Percentiles rank a stretch among this genome's conserved stretches.
Evolutionary conservation across 1,139 yeast species (phyloP).

Genomic region (Schizosaccharomyces versatilis): DNA sequence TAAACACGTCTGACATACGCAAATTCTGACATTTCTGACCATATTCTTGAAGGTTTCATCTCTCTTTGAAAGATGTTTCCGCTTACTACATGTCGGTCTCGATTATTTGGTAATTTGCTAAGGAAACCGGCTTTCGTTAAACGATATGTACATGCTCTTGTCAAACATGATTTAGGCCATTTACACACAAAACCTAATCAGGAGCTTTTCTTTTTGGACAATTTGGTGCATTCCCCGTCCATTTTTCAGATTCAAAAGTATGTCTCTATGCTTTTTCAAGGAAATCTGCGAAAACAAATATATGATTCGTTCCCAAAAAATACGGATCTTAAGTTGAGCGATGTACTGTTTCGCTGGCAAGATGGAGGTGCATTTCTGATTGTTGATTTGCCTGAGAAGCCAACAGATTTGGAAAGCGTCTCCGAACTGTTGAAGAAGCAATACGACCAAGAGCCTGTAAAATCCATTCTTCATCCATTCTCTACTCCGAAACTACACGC

Average conservation of each 20-base stretch:
- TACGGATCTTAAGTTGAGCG: not conserved
- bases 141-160: not conserved
- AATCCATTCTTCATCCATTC: conserved; percentile 20
- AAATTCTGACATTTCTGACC: too few relatives aligned
- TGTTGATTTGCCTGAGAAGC: conserved; percentile 21
- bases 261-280: not conserved
- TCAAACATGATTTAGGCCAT: not conserved
- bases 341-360: conserved; percentile 17
- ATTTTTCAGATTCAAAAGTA: not conserved
- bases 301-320: not conserved
- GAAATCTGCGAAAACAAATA: not conserved
- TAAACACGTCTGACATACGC: too few relatives aligned
- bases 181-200: not conserved
- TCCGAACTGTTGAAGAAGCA: conserved; percentile 14
- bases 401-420: conserved; percentile 15
- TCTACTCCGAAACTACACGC: conserved; percentile 34
- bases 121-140: not conserved
- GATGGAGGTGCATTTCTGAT: conserved; percentile 92
- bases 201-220: not conserved
- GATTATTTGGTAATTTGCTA: too few relatives aligned
- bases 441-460: conserved; percentile 9
- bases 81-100: too few relatives aligned
- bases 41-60: too few relatives aligned
- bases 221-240: not conserved
- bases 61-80: too few relatives aligned